Base-by-base conservation (phyloP, 768 basidiomycete species). In the Agrocybe chaxingu region DNA sequence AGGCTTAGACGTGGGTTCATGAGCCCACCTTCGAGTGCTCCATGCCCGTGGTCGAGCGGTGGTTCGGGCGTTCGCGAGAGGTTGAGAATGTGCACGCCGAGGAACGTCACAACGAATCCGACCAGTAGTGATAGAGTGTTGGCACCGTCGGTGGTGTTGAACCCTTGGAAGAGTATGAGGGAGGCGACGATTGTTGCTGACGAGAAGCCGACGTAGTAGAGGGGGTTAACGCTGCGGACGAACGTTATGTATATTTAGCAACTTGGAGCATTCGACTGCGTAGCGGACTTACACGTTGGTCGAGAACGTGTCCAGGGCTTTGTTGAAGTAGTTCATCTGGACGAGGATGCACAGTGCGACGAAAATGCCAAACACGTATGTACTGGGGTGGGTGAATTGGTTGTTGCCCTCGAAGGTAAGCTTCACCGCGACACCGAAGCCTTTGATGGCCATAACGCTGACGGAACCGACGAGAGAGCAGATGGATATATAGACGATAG, bases 381-480 rank as follows among this genome's bases (percentile, higher is more conserved):
- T 99, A 65, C 91, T 93, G 34, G 89, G 85, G 63, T 94, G 91
- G 1, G 87, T 82, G 63, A 99, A 89, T 68, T 99, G 97, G 68
- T 98, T 99, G 64, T 91, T 90, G 41, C 96, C 95, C 8, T 82
- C 79, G 51, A 98, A 72, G 0, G 94, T 98, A 50, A 99, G 80
- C 68, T 98, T 98, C 61, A 99, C 80, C 2, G 97, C 96, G 42
- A 98, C 86, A 40, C 97, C 97, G 61, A 99, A 93, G 42, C 94
- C 96, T 73, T 99, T 99, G 77, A 98, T 89, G 37, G 93, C 89
- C 97, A 99, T 98, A 70, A 98, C 84, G n/a, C 92, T 93, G 39
- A 99, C 84, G 30, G 92, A 94, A 8, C 97, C 97, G 39, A 93
- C 93, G 50, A 98, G 67, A 8, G 95, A 98, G 69, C 97, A 98